Base-by-base conservation (phyloP, 139 green algal species). In the Mychonastes homosphaera region DNA sequence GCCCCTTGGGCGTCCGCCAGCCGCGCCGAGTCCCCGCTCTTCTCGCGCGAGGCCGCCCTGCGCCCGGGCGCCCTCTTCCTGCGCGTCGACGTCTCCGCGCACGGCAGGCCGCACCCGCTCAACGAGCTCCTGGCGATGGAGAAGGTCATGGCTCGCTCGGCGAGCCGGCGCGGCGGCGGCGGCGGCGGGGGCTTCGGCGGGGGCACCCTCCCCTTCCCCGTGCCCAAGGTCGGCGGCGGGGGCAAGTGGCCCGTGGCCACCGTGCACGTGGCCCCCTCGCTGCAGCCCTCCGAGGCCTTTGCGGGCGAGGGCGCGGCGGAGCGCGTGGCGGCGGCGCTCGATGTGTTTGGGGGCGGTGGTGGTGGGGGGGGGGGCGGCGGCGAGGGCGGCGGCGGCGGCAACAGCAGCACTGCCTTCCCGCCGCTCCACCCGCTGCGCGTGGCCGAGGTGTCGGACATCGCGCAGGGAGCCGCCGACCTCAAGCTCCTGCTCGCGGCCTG, bases 191-290 rank as follows among this genome's bases (percentile, higher is more conserved):
- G n/a, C n/a, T n/a, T n/a, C n/a, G n/a, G n/a, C n/a, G n/a, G n/a
- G n/a, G n/a, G n/a, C n/a, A n/a, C n/a, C n/a, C n/a, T n/a, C n/a
- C n/a, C n/a, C n/a, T n/a, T n/a, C 1, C 73, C 73, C 29, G 59
- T 73, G 23, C 67, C 82, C 26, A 59, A n/a, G n/a, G n/a, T n/a
- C n/a, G n/a, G 56, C 9, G 58, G 43, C 19, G 79, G 77, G 15
- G 19, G 58, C 28, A 82, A 80, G 65, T 87, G 70, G 56, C 82
- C 82, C 0, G 69, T 46, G 29, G 43, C 77, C 45, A 83, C 72
- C 1, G 53, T 87, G 53, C 81, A 87, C 72, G 3, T 44, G 16
- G 53, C 73, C 18, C 79, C 79, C 26, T 33, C 36, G 21, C 54
- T 87, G 49, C 63, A 78, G 44, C 73, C 68, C 1, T 32, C 57